Conservation (phyloP, 2,329 filamentous ascomycete genomes). For the Diaporthe batatas region DNA sequence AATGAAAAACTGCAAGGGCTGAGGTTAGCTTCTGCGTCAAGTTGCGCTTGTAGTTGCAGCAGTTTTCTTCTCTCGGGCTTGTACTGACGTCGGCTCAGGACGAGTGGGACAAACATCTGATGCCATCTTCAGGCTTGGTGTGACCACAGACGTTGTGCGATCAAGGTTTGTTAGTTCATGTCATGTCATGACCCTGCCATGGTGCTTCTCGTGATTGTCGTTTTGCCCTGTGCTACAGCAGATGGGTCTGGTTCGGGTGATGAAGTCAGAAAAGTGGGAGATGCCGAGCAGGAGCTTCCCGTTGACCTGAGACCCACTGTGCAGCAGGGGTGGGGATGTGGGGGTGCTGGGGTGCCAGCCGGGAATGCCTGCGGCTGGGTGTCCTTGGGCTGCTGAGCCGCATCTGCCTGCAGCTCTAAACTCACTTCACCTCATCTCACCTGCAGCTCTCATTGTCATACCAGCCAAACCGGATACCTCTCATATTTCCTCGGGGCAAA, state of each 20-base stretch:
- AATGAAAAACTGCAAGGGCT: constrained; percentile 78
- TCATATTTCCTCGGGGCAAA: not conserved
- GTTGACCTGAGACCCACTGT: constrained; percentile 1
- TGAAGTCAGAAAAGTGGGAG: constrained; percentile 41
- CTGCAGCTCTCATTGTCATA: constrained; percentile 11
- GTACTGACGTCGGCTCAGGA: constrained; percentile 62
- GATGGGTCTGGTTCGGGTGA: constrained; percentile 13
- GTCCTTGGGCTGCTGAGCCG: constrained; percentile 38
- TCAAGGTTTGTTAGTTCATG: not conserved
- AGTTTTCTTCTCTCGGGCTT: not conserved
- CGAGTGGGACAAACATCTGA: constrained; percentile 57
- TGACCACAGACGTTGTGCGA: not conserved
- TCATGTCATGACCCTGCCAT: constrained; percentile 22
- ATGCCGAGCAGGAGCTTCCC: constrained; percentile 12
- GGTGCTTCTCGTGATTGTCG: constrained; percentile 1
- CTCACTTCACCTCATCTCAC: constrained; percentile 32
- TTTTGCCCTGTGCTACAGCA: not conserved
- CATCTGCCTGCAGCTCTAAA: constrained; percentile 39
- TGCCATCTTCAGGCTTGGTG: constrained; percentile 51
- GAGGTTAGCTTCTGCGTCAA: constrained; percentile 22
- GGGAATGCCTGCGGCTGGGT: constrained; percentile 33
- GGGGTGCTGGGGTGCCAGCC: constrained; percentile 37
- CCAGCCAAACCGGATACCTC: not conserved
- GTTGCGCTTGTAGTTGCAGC: constrained; percentile 32
- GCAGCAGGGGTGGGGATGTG: constrained; percentile 22